Evolutionary conservation across 306 rosid species (phyloP).

Genomic region (Erythrophleum fordii): DNA sequence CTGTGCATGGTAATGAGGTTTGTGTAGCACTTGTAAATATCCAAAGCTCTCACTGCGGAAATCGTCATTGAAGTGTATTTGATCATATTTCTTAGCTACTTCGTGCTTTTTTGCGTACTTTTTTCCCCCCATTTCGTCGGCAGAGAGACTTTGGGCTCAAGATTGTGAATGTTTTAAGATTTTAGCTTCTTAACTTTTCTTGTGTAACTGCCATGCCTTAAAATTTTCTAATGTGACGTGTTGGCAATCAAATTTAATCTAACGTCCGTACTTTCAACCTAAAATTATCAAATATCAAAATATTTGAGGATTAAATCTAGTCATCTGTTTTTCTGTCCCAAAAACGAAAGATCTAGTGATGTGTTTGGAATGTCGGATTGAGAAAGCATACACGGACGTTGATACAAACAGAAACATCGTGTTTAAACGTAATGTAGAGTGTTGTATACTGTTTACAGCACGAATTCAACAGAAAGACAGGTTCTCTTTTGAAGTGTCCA

Average conservation of each 20-base stretch:
- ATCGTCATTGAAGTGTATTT: not conserved
- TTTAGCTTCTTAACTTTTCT: slow-evolving; percentile 2
- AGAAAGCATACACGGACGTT: not conserved
- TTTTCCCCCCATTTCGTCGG: slow-evolving; percentile 13
- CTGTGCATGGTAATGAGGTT: slow-evolving; percentile 40
- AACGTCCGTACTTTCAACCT: not conserved
- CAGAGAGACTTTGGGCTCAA: slow-evolving; percentile 1
- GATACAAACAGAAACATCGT: not conserved
- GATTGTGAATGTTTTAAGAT: slow-evolving; percentile 31
- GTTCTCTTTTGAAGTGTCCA: too few species aligned
- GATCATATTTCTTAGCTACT: slow-evolving; percentile 25
- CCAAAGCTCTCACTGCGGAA: slow-evolving; percentile 28
- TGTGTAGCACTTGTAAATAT: slow-evolving; percentile 44
- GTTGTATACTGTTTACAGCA: too few species aligned
- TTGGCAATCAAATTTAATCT: not conserved
- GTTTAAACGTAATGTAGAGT: too few species aligned
- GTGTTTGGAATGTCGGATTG: not conserved
- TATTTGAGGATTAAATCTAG: not conserved
- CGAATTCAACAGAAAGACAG: too few species aligned
- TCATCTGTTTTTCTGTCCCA: too few species aligned
- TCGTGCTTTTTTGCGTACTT: not conserved
- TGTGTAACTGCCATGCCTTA: slow-evolving; percentile 15
- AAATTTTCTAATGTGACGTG: not conserved
- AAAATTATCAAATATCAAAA: not conserved
- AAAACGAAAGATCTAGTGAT: too few species aligned